Evolutionary conservation across 495 filamentous ascomycete species (phyloP).

Genomic region (Acidiella bohemica): DNA sequence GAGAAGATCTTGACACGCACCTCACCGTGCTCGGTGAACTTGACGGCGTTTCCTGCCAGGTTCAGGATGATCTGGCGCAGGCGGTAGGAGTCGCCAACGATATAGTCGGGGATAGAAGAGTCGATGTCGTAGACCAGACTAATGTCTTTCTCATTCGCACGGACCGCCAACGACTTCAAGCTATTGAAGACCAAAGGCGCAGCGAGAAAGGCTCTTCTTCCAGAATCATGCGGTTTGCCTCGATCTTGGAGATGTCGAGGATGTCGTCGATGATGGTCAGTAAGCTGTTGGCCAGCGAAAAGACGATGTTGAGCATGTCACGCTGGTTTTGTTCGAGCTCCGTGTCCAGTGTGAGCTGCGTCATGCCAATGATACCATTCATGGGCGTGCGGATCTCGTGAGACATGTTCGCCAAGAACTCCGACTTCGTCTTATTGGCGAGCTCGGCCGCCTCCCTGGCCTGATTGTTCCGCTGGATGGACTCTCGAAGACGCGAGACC

Average conservation of each 20-base stretch:
- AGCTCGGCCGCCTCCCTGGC: conserved; percentile 93
- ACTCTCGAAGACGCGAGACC: conserved; percentile 89
- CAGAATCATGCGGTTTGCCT: conserved; percentile 98
- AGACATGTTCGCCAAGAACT: conserved; percentile 98
- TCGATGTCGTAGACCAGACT: conserved; percentile 91
- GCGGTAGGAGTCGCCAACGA: conserved; percentile 94
- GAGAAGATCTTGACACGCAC: conserved; percentile 87
- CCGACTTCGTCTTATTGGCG: conserved; percentile 96
- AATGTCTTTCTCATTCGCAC: conserved; percentile 93
- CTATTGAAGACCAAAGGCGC: conserved; percentile 92
- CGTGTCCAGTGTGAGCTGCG: conserved; percentile 89
- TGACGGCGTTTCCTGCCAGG: conserved; percentile 72
- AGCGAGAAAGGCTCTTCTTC: conserved; percentile 96
- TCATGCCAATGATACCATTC: conserved; percentile 83
- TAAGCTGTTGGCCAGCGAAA: conserved; percentile 92
- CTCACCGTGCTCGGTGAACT: conserved; percentile 96
- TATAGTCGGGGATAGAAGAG: conserved; percentile 87
- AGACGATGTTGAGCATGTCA: conserved; percentile 98
- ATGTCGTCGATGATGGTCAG: conserved; percentile 99
- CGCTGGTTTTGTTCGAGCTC: conserved; percentile 89
- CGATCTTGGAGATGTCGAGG: conserved; percentile 97
- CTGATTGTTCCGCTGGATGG: conserved; percentile 94
- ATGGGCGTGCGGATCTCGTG: conserved; percentile 98
- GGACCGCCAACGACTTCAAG: conserved; percentile 87
- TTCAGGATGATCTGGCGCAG: conserved; percentile 87